A percentile compares a stretch with the other conserved stretches of the same genome.
These are phyloP conservation scores for Chlorociboria aeruginascens DNA, from an alignment of 495 filamentous ascomycete genomes.

Conservation along the genomic window DNA sequence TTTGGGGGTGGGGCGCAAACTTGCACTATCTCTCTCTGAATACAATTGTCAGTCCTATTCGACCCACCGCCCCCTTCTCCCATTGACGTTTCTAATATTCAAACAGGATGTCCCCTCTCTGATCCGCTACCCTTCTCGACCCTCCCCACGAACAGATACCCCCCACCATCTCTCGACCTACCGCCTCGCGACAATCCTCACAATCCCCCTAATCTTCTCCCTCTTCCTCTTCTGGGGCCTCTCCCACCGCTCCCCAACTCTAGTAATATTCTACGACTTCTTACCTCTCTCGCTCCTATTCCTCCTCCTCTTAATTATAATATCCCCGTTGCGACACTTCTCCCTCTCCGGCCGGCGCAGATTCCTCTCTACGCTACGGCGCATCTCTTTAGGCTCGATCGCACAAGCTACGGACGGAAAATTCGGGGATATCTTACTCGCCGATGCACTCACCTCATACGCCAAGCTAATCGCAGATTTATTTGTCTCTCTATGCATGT, in stretches of 20 bases:
- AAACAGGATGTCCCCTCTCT: constrained; percentile 62
- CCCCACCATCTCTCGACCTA: constrained; percentile 73
- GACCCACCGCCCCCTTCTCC: neutral
- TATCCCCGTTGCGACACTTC: constrained; percentile 58
- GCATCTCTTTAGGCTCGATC: constrained; percentile 67
- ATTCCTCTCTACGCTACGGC: constrained; percentile 57
- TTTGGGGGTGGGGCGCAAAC: constrained; percentile 87
- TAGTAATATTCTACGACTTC: constrained; percentile 63
- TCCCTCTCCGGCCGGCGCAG: constrained; percentile 63
- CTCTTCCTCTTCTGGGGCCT: constrained; percentile 72
- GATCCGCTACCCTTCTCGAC: constrained; percentile 63
- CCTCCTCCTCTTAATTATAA: constrained; percentile 53
- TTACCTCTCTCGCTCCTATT: constrained; percentile 73
- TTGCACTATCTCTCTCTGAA: constrained; percentile 64
- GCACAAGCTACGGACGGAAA: constrained; percentile 71
- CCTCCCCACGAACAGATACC: constrained; percentile 44
- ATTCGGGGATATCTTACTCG: constrained; percentile 89
- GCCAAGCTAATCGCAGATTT: constrained; percentile 83
- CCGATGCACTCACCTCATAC: constrained; percentile 90
- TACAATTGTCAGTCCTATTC: constrained; percentile 47
- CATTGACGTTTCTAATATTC: neutral
- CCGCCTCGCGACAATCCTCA: constrained; percentile 65
- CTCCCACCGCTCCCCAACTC: constrained; percentile 51
- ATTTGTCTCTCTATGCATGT: constrained; percentile 85
- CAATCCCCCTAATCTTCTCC: constrained; percentile 53